Conservation (phyloP, 2,329 filamentous ascomycete genomes). For the Botrytis elliptica region DNA sequence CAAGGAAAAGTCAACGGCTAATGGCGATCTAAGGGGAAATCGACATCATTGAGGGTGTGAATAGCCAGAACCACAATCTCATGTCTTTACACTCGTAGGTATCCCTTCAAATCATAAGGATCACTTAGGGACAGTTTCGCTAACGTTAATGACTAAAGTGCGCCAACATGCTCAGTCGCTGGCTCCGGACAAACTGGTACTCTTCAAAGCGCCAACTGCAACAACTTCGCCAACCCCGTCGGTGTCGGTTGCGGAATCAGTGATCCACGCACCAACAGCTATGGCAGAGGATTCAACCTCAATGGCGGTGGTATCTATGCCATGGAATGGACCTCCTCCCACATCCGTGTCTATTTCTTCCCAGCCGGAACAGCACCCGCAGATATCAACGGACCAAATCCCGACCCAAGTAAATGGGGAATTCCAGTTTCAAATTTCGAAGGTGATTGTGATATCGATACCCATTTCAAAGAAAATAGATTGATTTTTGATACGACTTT, state of each 20-base stretch:
- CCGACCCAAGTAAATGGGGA: constrained; percentile 67
- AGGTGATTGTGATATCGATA: constrained; percentile 66
- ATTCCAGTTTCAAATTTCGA: constrained; percentile 60
- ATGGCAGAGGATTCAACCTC: constrained; percentile 65
- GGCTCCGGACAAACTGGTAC: not conserved
- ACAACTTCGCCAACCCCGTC: constrained; percentile 13
- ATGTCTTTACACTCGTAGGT: constrained; percentile 19
- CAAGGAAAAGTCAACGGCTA: not conserved
- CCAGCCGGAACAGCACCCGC: constrained; percentile 70
- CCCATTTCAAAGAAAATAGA: constrained; percentile 68
- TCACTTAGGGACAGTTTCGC: not conserved
- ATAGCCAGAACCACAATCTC: not conserved
- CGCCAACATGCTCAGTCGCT: constrained; percentile 2
- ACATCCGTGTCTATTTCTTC: constrained; percentile 63
- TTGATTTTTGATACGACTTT: constrained; percentile 82
- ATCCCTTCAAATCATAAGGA: not conserved
- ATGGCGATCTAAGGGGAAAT: not conserved
- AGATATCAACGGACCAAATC: constrained; percentile 56
- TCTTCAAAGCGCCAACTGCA: constrained; percentile 12
- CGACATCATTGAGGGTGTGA: constrained; percentile 17
- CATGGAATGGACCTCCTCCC: constrained; percentile 64
- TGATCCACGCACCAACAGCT: constrained; percentile 37
- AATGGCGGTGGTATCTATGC: constrained; percentile 65
- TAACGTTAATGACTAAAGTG: not conserved
- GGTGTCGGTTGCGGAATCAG: constrained; percentile 28